Evolutionary conservation across 805 yeast genomes (phyloP).

Genomic region (Ogataea ganodermae): DNA sequence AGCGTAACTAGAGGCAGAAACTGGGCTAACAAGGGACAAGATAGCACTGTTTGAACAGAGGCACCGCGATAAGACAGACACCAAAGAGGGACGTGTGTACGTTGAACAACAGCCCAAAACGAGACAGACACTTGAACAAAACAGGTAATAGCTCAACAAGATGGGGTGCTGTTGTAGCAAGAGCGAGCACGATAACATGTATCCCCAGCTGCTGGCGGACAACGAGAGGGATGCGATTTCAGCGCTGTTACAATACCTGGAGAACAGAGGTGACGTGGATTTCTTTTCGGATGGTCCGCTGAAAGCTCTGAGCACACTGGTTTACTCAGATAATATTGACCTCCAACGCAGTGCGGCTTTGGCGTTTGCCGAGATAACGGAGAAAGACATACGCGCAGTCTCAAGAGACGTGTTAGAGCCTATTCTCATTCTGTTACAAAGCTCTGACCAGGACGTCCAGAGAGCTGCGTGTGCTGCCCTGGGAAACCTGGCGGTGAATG

Average conservation of each 20-base stretch:
- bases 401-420: conserved; percentile 92
- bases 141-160: neutral
- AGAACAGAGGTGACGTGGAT: conserved; percentile 85
- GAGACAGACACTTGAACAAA: neutral
- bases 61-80: conserved; percentile 6
- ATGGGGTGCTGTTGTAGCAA: conserved; percentile 59
- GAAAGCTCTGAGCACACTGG: conserved; percentile 87
- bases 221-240: conserved; percentile 97
- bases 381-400: conserved; percentile 90
- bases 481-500: conserved; percentile 97
- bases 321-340: conserved; percentile 92
- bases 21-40: neutral
- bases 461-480: conserved; percentile 98
- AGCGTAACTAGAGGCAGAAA: neutral
- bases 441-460: conserved; percentile 91
- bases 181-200: conserved; percentile 54
- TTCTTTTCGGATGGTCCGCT: conserved; percentile 86
- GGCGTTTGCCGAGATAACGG: conserved; percentile 98
- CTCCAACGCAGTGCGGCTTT: conserved; percentile 95
- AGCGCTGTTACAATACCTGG: conserved; percentile 82
- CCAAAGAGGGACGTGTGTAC: neutral
- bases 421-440: conserved; percentile 80
- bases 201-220: conserved; percentile 86
- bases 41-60: neutral
- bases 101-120: neutral